Percentiles rank a stretch among this genome's conserved stretches.
Conservation (phyloP, 345 rosid species). For the Isatis tinctoria region DNA sequence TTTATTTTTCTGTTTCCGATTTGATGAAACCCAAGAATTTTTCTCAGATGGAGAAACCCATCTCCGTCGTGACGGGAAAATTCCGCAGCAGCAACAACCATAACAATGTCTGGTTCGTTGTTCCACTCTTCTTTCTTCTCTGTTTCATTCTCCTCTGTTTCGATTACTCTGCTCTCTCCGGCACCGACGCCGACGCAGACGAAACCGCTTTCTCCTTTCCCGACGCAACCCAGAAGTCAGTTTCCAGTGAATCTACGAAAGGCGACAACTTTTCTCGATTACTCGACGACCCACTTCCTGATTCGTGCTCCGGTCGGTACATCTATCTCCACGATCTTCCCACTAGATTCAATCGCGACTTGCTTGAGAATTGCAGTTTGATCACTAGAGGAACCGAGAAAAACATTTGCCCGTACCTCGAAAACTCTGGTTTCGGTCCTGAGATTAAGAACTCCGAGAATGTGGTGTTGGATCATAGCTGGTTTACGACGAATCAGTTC, state of each 20-base stretch:
- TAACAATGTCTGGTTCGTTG: conserved; percentile 52
- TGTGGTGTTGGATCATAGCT: conserved; percentile 40
- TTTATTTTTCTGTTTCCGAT: not conserved
- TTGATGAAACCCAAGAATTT: conserved; percentile 25
- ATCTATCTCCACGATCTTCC: conserved; percentile 59
- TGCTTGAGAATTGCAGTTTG: conserved; percentile 41
- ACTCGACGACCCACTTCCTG: conserved; percentile 27
- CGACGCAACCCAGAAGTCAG: conserved; percentile 20
- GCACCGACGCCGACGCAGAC: conserved; percentile 24
- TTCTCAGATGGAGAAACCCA: conserved; percentile 44
- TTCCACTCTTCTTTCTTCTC: conserved; percentile 41
- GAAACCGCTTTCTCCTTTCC: conserved; percentile 17
- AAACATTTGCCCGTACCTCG: conserved; percentile 57
- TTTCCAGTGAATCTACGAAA: conserved; percentile 17
- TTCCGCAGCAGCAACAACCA: conserved; percentile 26
- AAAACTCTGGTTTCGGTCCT: conserved; percentile 55
- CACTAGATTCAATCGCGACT: conserved; percentile 44
- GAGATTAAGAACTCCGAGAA: conserved; percentile 33
- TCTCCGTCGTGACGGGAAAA: conserved; percentile 24
- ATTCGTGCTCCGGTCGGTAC: conserved; percentile 55
- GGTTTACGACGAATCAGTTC: conserved; percentile 67
- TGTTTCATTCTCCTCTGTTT: conserved; percentile 45
- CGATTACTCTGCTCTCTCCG: conserved; percentile 51
- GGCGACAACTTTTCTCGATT: conserved; percentile 20
- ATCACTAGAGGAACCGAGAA: conserved; percentile 51